Evolutionary conservation across 805 yeast species (phyloP).

Genomic region (Myxozyma monticola): DNA sequence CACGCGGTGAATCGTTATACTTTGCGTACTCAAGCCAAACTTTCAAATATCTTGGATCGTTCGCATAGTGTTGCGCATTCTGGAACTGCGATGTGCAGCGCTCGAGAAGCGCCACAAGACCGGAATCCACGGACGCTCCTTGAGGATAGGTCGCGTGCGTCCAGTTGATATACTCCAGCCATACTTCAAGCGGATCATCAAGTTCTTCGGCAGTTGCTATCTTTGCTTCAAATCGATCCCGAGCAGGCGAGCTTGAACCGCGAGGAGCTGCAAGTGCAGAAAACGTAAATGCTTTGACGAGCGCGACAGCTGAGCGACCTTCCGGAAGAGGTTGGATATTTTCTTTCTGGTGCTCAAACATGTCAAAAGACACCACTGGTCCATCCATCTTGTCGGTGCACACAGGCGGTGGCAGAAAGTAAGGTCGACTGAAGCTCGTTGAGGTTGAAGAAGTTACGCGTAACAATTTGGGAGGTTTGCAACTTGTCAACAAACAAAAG

Average conservation of each 20-base stretch:
- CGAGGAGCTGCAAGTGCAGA: constrained; percentile 30
- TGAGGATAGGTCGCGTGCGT: constrained; percentile 57
- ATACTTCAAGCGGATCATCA: constrained; percentile 83
- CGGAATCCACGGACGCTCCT: constrained; percentile 63
- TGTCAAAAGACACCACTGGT: constrained; percentile 41
- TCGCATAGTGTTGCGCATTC: constrained; percentile 65
- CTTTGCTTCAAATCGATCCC: constrained; percentile 45
- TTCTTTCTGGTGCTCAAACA: constrained; percentile 68
- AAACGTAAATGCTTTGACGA: constrained; percentile 48
- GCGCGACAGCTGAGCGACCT: constrained; percentile 67
- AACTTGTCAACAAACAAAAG: too few relatives aligned
- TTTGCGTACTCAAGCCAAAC: constrained; percentile 80
- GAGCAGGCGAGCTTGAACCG: constrained; percentile 32
- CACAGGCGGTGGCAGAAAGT: too few relatives aligned
- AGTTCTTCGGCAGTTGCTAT: constrained; percentile 55
- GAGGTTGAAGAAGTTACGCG: too few relatives aligned
- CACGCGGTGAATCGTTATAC: constrained; percentile 67
- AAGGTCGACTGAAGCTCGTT: too few relatives aligned
- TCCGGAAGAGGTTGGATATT: constrained; percentile 64
- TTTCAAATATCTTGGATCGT: constrained; percentile 77
- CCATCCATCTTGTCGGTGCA: neutral
- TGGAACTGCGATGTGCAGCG: constrained; percentile 68
- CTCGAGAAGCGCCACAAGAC: constrained; percentile 64
- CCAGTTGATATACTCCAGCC: constrained; percentile 76
- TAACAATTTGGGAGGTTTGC: too few relatives aligned